Conservation (phyloP, 257 asterid species). For the Catharanthus roseus region DNA sequence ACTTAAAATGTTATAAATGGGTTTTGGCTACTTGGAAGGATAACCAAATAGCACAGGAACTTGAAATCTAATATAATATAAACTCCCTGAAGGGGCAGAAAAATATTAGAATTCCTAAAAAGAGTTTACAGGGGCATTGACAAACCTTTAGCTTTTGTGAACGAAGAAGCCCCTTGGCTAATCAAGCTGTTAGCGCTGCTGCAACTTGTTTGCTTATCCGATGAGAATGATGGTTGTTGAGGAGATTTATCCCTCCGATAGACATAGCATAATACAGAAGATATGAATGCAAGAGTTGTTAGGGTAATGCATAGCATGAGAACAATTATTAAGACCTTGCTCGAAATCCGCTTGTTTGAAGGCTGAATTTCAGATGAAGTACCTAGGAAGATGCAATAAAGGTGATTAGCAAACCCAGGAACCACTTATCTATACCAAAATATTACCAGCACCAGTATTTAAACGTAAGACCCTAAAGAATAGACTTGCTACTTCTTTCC, state of each 20-base stretch:
- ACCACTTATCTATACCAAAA: background rate
- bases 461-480: background rate
- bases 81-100: background rate
- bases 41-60: background rate
- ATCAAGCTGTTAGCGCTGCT: constrained; percentile 58
- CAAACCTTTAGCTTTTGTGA: constrained; percentile 32
- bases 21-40: background rate
- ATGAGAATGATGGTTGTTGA: constrained; percentile 45
- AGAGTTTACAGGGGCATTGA: constrained; percentile 30
- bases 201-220: constrained; percentile 61
- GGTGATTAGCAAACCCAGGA: constrained; percentile 2
- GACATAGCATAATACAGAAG: constrained; percentile 42
- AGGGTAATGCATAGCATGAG: constrained; percentile 50
- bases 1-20: background rate
- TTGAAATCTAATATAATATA: background rate
- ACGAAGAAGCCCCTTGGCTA: constrained; percentile 46
- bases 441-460: background rate
- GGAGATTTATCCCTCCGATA: constrained; percentile 40
- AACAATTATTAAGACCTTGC: constrained; percentile 40
- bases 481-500: background rate
- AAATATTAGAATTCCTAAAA: constrained; percentile 35
- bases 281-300: constrained; percentile 46
- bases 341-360: constrained; percentile 43
- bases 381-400: constrained; percentile 42
- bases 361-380: constrained; percentile 32